Evolutionary conservation across 1,139 yeast species (phyloP), one percentile per base, ranked within the genome.

Genomic region (Diutina pseudorugosa): DNA sequence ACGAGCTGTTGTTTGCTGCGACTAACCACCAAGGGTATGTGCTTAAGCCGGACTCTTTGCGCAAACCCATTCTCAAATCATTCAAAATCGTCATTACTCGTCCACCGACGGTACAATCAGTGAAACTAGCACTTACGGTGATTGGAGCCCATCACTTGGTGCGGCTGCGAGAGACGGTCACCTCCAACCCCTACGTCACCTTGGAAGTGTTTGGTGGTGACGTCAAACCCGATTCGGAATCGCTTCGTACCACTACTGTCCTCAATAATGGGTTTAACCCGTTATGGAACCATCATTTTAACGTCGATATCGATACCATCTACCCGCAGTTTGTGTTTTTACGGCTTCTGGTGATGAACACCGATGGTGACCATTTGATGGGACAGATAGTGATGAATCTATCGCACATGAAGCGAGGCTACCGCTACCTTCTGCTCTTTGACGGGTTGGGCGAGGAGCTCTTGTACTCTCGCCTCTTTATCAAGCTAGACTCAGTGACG

Each of bases 141-240:
- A 75, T 93, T 1, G 86, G 97, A 41, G 98, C 88, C 0, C 96
- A 89, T 63, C 89, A 89, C 62, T 70, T 91, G 20, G 95, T 95
- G 1, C 79, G 82, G 53, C 83, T 88, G 0, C 76, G 72, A 54
- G 63, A 63, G 42, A 53, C 69, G 7, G 69, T 65, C 6, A 64
- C 69, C 1, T 70, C 82, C 47, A 81, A 79, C 56, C 87, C 93
- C 0, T 80, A 68, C 57, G 77, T 85, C 2, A 71, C 74, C 8
- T 63, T 84, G 30, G 89, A 84, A 55, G 62, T 84, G 2, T 65
- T 76, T 51, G 85, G 86, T 3, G 68, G 70, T 1, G 47, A 47
- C 2, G 36, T 53, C 42, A 53, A 68, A 41, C 43, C 54, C 0
- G 54, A 53, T 0, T 53, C 59, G 9, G 47, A 56, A 23, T 53